Conservation (phyloP, 352 stramenopile genomes). For the Pythium myriotylum region DNA sequence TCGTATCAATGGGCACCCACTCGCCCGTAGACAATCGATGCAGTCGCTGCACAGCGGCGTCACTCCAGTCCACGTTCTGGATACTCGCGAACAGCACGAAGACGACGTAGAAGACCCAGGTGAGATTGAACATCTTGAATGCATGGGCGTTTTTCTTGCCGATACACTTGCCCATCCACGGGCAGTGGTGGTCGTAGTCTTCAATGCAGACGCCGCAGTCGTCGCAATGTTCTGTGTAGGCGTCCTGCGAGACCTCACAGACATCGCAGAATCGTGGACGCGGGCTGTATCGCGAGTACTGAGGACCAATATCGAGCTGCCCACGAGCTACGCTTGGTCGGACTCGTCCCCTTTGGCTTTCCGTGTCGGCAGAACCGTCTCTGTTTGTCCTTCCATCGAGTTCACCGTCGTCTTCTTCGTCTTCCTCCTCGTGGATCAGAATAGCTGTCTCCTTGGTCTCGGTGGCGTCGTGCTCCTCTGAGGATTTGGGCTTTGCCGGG, state of each 20-base stretch:
- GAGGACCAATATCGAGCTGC: constrained; percentile 16
- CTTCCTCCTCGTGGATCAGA: constrained; percentile 14
- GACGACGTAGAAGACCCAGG: constrained; percentile 82
- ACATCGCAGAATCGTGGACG: constrained; percentile 68
- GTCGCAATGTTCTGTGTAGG: constrained; percentile 88
- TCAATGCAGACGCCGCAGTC: constrained; percentile 93
- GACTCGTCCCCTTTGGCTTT: not conserved
- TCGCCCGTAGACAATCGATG: constrained; percentile 30
- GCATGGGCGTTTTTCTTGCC: constrained; percentile 89
- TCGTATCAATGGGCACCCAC: constrained; percentile 22
- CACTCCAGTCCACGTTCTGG: constrained; percentile 54
- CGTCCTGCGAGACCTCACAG: constrained; percentile 59
- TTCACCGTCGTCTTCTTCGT: not conserved
- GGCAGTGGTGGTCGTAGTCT: constrained; percentile 91
- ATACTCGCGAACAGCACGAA: constrained; percentile 75
- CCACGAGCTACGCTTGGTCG: not conserved
- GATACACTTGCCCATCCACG: constrained; percentile 95
- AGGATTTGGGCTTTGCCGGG: constrained; percentile 7
- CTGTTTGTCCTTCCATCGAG: no score
- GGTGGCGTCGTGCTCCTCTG: constrained; percentile 7
- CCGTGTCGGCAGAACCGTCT: no score
- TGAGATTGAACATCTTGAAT: constrained; percentile 90
- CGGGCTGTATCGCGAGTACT: constrained; percentile 22
- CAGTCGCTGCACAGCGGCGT: constrained; percentile 40
- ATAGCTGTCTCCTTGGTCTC: constrained; percentile 9